Evolutionary conservation across 202 grass and related monocot species (phyloP), one percentile per base, ranked within the genome.

Genomic region (Zoysia matrella): DNA sequence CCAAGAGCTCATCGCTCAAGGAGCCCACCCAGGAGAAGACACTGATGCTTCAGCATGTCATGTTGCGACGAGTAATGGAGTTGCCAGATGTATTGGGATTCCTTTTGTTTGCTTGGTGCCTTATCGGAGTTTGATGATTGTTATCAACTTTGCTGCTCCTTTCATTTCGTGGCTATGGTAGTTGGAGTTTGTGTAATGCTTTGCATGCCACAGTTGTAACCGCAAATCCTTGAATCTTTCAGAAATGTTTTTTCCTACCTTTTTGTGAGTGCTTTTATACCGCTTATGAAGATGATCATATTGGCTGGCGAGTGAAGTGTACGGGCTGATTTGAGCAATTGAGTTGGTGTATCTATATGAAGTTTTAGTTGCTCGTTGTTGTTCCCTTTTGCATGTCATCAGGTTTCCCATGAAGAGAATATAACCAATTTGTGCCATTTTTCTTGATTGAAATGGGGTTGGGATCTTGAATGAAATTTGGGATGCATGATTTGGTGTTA

Each of bases 21-120:
- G 91, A 63, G 77, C 78, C 91, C 87, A 50, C 76, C 87, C 12
- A 90, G 78, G 81, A 87, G 84, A 83, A 90, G 84, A 66, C 69
- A 90, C 36, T 92, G 65, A 89, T 77, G 65, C 63, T 75, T 46
- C 74, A 55, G 47, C 71, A 50, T 51, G 13, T 30, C 7, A 49
- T 72, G 39, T 46, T 51, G 36, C 41, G 12, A 41, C 51, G 50
- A 47, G 60, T 18, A 2, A 60, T 47, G 61, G 57, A 60, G 36
- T 70, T 55, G 64, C 8, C 22, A 63, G 51, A 53, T 46, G 68
- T 70, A 13, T 77, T 52, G 82, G 73, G 58, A 65, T 73, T 68
- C 11, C 51, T 53, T 47, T 63, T 72, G 43, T 69, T 86, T 73
- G 52, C 47, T 67, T 85, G 18, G 44, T 53, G 30, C 71, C 44